Evolutionary conservation across 192 early-diverging fungal genomes (phyloP).

Genomic region (Backusella westeae): DNA sequence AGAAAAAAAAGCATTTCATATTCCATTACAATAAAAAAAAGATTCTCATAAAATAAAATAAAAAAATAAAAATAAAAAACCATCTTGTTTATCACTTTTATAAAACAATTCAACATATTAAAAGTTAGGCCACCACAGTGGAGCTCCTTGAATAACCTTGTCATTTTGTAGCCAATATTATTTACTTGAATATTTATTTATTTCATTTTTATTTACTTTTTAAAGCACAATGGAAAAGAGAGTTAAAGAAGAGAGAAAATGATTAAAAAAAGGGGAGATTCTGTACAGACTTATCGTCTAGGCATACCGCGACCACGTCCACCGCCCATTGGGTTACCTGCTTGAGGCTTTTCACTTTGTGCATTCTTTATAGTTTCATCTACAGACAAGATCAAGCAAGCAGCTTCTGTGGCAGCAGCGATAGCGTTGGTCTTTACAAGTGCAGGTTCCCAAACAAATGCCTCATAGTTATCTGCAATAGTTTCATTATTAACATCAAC

Average conservation of each 20-base stretch:
- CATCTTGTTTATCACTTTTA: too few relatives aligned
- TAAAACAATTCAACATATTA: too few relatives aligned
- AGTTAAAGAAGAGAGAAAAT: conserved; percentile 6
- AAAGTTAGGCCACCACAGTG: too few relatives aligned
- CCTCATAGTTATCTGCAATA: conserved; percentile 86
- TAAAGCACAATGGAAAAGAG: conserved; percentile 2
- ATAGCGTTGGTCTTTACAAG: conserved; percentile 98
- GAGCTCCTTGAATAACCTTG: too few relatives aligned
- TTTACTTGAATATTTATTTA: not conserved
- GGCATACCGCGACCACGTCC: conserved; percentile 69
- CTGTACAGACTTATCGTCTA: conserved; percentile 43
- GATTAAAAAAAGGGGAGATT: not conserved
- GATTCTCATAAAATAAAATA: too few relatives aligned
- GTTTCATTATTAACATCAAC: conserved; percentile 89
- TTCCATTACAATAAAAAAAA: too few relatives aligned
- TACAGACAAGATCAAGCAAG: conserved; percentile 92
- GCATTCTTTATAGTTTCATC: conserved; percentile 98
- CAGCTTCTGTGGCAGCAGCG: conserved; percentile 91
- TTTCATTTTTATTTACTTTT: not conserved
- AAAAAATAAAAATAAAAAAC: too few relatives aligned
- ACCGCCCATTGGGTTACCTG: conserved; percentile 49
- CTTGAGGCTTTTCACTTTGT: conserved; percentile 74
- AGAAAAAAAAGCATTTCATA: too few relatives aligned
- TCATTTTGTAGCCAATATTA: too few relatives aligned
- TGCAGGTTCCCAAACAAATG: conserved; percentile 98